Conservation (phyloP, 345 rosid species). For the Kernera saxatilis region DNA sequence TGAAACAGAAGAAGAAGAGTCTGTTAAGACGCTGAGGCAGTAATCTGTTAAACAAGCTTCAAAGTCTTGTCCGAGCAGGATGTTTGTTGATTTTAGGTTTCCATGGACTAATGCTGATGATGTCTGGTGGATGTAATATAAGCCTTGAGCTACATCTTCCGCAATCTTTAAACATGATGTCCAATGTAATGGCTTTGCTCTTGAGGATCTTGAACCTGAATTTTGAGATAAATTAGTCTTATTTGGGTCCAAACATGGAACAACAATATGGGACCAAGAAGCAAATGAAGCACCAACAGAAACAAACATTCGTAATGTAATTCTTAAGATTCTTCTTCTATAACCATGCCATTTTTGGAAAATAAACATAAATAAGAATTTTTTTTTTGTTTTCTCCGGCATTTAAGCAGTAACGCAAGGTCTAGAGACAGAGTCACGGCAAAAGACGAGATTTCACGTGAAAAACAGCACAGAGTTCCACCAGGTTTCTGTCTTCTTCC, state of each 20-base stretch:
- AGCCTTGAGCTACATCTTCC: slow-evolving; percentile 92
- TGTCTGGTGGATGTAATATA: slow-evolving; percentile 81
- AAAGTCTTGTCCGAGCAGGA: slow-evolving; percentile 84
- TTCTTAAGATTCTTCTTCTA: neutral
- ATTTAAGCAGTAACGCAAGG: slow-evolving; percentile 17
- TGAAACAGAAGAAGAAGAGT: slow-evolving; percentile 38
- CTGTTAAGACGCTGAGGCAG: slow-evolving; percentile 65
- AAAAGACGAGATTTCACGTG: slow-evolving; percentile 33
- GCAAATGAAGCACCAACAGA: neutral
- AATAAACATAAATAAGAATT: neutral
- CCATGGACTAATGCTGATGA: slow-evolving; percentile 80
- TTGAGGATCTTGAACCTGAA: slow-evolving; percentile 77
- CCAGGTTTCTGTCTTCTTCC: slow-evolving; percentile 20
- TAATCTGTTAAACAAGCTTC: slow-evolving; percentile 92
- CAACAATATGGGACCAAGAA: neutral
- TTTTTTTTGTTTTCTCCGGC: neutral
- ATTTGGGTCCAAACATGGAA: neutral
- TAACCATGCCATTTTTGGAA: neutral
- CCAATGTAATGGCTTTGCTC: slow-evolving; percentile 94
- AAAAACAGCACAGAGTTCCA: slow-evolving; percentile 32
- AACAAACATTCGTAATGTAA: slow-evolving; percentile 23
- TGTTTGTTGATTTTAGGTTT: slow-evolving; percentile 78
- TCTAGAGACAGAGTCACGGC: slow-evolving; percentile 24
- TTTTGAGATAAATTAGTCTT: neutral
- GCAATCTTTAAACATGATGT: slow-evolving; percentile 95